Percentiles rank a stretch among this genome's conserved stretches.
Evolutionary conservation across 1,284 basidiomycete species (phyloP).

Genomic region (Austroboletus novae-zelandiae): DNA sequence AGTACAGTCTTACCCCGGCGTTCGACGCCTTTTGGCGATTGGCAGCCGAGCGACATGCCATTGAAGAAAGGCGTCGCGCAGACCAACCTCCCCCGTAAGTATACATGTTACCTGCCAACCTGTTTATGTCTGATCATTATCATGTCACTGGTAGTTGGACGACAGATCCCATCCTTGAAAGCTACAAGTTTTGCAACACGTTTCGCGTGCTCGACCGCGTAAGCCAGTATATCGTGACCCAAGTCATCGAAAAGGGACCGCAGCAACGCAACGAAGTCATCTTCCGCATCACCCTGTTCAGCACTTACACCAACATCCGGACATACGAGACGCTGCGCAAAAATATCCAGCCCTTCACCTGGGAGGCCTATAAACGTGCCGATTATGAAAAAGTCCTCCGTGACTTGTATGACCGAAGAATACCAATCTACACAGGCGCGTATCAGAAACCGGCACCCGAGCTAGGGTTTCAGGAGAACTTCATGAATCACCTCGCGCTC

Average conservation of each 20-base stretch:
- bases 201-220: constrained; percentile 60
- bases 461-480: constrained; percentile 41
- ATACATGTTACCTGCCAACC: neutral
- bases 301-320: constrained; percentile 55
- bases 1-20: constrained; percentile 44
- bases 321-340: constrained; percentile 57
- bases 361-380: constrained; percentile 45
- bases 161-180: constrained; percentile 45
- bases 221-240: constrained; percentile 55
- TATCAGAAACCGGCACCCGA: constrained; percentile 62
- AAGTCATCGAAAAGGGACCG: constrained; percentile 61
- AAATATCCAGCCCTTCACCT: constrained; percentile 51
- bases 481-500: constrained; percentile 54
- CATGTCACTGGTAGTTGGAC: constrained; percentile 48
- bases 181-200: constrained; percentile 58
- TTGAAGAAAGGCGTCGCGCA: constrained; percentile 51
- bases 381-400: constrained; percentile 49
- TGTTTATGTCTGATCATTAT: constrained; percentile 12
- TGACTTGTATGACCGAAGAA: constrained; percentile 34
- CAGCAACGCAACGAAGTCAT: constrained; percentile 51
- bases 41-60: constrained; percentile 53
- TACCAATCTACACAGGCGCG: constrained; percentile 56
- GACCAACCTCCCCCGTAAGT: constrained; percentile 51
- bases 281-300: constrained; percentile 62
- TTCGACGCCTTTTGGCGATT: constrained; percentile 62